Evolutionary conservation across 116 monocot species (phyloP).

Genomic region (Papilionanthe hybrid): DNA sequence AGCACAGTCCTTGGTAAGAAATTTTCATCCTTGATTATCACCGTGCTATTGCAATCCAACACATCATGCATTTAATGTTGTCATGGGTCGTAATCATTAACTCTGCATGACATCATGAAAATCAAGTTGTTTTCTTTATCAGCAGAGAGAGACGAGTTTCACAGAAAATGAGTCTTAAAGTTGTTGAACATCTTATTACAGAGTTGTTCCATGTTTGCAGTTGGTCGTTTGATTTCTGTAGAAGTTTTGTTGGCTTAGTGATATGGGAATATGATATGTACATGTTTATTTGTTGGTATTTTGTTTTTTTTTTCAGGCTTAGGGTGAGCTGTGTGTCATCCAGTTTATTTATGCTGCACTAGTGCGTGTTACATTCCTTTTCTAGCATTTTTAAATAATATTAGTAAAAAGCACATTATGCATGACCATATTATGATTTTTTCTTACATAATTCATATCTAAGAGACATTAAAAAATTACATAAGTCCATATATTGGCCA

Average conservation of each 20-base stretch:
- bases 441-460: no score
- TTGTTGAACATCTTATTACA: neutral
- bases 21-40: neutral
- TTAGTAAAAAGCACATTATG: no score
- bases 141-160: neutral
- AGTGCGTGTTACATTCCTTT: neutral
- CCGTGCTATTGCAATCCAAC: neutral
- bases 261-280: neutral
- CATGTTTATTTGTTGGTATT: neutral
- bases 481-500: no score
- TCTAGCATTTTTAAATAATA: no score
- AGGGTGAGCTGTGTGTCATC: neutral
- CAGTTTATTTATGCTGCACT: neutral
- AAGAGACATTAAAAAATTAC: no score
- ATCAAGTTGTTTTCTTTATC: neutral
- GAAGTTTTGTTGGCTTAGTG: neutral
- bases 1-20: constrained; percentile 53
- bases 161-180: neutral
- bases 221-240: neutral
- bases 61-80: neutral
- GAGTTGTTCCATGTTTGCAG: neutral
- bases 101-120: neutral
- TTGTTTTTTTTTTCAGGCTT: neutral
- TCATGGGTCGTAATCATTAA: neutral
- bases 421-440: no score